Evolutionary conservation across 148 eudicot genomes (phyloP).

Genomic region (Nepenthes mirabilis): DNA sequence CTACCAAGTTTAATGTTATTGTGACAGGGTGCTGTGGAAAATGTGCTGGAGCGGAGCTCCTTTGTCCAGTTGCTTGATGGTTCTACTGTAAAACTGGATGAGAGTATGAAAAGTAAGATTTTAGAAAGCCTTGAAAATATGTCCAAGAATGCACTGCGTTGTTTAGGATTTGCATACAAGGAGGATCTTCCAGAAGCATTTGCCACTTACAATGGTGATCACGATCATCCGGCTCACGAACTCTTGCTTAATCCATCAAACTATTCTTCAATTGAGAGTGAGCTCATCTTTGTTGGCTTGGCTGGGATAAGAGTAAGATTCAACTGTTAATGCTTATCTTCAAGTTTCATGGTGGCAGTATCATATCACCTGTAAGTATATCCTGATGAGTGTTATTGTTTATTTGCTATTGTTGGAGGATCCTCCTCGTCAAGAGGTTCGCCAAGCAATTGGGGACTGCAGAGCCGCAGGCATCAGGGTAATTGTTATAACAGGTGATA

Average conservation of each 20-base stretch:
- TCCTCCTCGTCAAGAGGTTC: slow-evolving; percentile 56
- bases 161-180: slow-evolving; percentile 85
- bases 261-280: slow-evolving; percentile 62
- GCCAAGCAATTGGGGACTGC: slow-evolving; percentile 48
- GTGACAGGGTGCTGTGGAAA: slow-evolving; percentile 87
- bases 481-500: slow-evolving; percentile 54
- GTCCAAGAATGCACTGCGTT: slow-evolving; percentile 70
- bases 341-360: background rate
- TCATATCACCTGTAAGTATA: background rate
- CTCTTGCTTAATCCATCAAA: slow-evolving; percentile 60
- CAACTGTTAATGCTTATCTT: background rate
- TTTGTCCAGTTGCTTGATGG: slow-evolving; percentile 62
- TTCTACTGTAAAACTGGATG: slow-evolving; percentile 48
- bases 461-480: slow-evolving; percentile 61
- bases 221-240: slow-evolving; percentile 73
- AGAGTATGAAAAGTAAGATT: slow-evolving; percentile 24
- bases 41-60: slow-evolving; percentile 69
- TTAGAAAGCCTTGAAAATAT: slow-evolving; percentile 54
- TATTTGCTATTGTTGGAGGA: slow-evolving; percentile 17
- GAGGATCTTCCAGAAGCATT: slow-evolving; percentile 55
- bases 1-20: background rate
- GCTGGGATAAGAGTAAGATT: slow-evolving; percentile 72
- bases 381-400: background rate
- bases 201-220: slow-evolving; percentile 60
- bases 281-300: slow-evolving; percentile 67